Base-by-base conservation (phyloP, 2,329 filamentous ascomycete species). In the Acrocalymma vagum region DNA sequence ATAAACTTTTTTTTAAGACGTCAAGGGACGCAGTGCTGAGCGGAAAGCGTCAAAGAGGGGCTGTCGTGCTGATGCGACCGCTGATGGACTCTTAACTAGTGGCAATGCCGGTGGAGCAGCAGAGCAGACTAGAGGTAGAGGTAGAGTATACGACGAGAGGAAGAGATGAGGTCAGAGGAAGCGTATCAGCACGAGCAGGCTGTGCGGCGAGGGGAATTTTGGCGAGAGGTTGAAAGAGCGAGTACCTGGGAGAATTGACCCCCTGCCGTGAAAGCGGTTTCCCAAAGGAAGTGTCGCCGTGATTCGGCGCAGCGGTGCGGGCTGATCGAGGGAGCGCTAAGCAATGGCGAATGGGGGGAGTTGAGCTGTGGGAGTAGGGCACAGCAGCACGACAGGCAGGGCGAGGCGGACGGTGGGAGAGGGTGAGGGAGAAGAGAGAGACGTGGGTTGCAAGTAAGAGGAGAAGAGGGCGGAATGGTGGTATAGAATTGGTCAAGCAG, bases 1-100 rank as follows among this genome's bases (percentile, higher is more conserved):
- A 60, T 62, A 51, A 54, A 59, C 51, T 45, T 43, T 42, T 43
- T 42, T 24, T n/a, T n/a, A n/a, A 41, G 48, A 29, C 31, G 41
- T 39, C 18, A 27, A 34, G 24, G 42, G 33, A 33, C 31, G 46
- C 40, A 43, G 45, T 52, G 38, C 45, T 41, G 15, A 25, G 23
- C n/a, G n/a, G n/a, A n/a, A n/a, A 25, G 23, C 23, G 23, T 25
- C 42, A 30, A 35, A 29, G 48, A 48, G 48, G 45, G 53, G 51
- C 45, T 38, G 21, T 9, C 24, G 27, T 29, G 29, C 22, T 15
- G 29, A 7, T 18, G 29, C 25, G 15, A 15, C 3, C 15, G 16
- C 14, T 22, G 33, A 32, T 41, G 41, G 28, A 32, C 16, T 32
- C 20, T n/a, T 22, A 15, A 20, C 26, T 35, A 13, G 33, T 37